Evolutionary conservation across 1,284 basidiomycete species (phyloP), one percentile per base, ranked within the genome.

Genomic region (Ceratobasidium sp.): DNA sequence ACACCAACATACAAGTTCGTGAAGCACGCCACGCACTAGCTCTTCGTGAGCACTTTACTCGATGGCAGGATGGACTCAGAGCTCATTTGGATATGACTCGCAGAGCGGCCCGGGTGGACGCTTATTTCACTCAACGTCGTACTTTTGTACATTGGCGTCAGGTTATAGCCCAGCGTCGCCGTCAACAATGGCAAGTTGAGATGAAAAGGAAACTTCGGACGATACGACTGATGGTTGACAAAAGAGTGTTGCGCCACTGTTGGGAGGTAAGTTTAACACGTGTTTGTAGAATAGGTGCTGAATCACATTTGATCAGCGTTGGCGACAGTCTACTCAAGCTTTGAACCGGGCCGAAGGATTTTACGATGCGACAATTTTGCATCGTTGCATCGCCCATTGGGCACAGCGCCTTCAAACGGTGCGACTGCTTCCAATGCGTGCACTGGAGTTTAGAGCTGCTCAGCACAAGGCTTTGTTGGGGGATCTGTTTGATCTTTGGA

Each of bases 211-310:
- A 57, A 21, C 48, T 74, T 9, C 52, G 55, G 12, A 34, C 36
- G 9, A 50, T 72, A 2, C 48, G 62, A 39, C 28, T 46, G n/a
- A 39, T 36, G 48, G 65, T 70, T 26, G 74, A 75, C 18, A 28
- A 41, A n/a, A 67, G 73, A 41, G 10, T 75, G 1, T 43, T 71
- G 45, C 43, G 48, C 3, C 71, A 59, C 16, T 61, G 50, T 16
- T 74, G 72, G 39, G 30, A 67, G 41, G 74, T 75, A 53, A 60
- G 74, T 50, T 10, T 67, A 16, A 79, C n/a, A 43, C 36, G 12
- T 59, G 34, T 58, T 9, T 50, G 18, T 16, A 21, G 39, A 10
- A 12, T n/a, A 52, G 21, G 93, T 93, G 14, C 23, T 39, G 21
- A 30, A 9, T 28, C n/a, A 30, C 5, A 41, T 53, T 32, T 10